Evolutionary conservation across 2,329 filamentous ascomycete genomes (phyloP), one percentile per base, ranked within the genome.

Genomic region (Trichoderma koningiopsis): DNA sequence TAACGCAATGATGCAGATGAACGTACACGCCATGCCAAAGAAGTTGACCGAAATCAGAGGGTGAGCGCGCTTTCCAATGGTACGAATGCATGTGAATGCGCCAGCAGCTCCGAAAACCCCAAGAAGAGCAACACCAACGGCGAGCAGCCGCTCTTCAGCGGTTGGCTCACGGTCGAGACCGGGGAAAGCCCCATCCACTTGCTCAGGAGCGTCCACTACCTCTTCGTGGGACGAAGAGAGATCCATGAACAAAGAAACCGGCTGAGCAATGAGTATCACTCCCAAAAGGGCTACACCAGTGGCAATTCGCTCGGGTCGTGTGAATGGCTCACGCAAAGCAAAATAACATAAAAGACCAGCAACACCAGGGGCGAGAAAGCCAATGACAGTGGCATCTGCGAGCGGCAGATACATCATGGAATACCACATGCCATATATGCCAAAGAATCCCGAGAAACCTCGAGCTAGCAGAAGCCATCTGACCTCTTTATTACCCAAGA

Each of bases 301-400:
- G 0, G 91, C 93, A 3, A 95, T 83, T 77, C 93, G 91, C 77
- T 97, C 93, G 52, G 87, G 87, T 29, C 88, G 85, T 2, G 92
- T 93, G 76, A 95, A 97, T 0, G 91, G 91, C 74, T 97, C 93
- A 63, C 89, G 87, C 22, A 90, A 80, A 47, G 94, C 80, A 68
- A 94, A 83, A 43, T 91, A 93, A 77, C 93, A 97, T 22, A 91
- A 86, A 81, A 94, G 93, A 69, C 92, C 93, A 24, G 92, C 88
- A 6, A 96, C 84, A 16, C 90, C 91, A 0, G 94, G 94, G 0
- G 91, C 88, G 6, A 97, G 85, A 77, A 97, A 97, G 10, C 93
- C 96, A 65, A 97, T 91, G 40, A 97, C 94, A 0, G 92, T 96
- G 2, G 94, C 93, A 77, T 97, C 94, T 19, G 93, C 91, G 2